These are phyloP conservation scores for Punica granatum DNA, from an alignment of 345 rosid species.

Conservation along the genomic window DNA sequence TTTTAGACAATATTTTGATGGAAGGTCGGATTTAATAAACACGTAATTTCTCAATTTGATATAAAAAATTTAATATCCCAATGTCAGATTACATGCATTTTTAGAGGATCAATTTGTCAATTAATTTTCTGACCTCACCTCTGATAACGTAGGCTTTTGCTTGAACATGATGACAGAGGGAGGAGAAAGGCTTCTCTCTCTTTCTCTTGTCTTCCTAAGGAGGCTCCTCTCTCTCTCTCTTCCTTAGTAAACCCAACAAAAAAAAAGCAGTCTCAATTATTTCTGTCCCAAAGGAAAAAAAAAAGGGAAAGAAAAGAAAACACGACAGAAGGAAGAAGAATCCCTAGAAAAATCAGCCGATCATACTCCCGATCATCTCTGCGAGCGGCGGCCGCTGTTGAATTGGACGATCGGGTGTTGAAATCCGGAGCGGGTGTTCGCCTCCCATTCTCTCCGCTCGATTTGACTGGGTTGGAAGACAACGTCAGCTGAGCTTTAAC, in stretches of 20 bases:
- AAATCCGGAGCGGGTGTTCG: background rate
- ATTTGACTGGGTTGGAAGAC: background rate
- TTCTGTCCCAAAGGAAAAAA: background rate
- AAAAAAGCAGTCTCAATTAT: background rate
- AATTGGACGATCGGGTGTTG: background rate
- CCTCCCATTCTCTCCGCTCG: background rate
- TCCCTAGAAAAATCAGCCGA: background rate
- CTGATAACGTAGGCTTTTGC: too few species aligned
- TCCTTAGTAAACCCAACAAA: background rate
- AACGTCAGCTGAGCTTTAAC: background rate
- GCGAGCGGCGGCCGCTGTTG: background rate
- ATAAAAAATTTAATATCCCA: too few species aligned
- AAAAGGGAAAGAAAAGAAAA: background rate
- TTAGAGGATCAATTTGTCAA: too few species aligned
- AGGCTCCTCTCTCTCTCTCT: background rate
- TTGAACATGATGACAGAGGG: too few species aligned
- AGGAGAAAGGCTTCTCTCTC: background rate
- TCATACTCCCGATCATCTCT: background rate
- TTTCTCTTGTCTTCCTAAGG: background rate
- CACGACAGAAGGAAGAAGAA: background rate
- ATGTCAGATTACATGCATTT: too few species aligned
- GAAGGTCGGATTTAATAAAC: too few species aligned
- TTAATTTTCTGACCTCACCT: too few species aligned
- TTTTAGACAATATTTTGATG: too few species aligned
- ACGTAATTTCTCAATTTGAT: too few species aligned